Evolutionary conservation across 352 stramenopile genomes (phyloP).

Genomic region (Pythium rhizo-oryzae): DNA sequence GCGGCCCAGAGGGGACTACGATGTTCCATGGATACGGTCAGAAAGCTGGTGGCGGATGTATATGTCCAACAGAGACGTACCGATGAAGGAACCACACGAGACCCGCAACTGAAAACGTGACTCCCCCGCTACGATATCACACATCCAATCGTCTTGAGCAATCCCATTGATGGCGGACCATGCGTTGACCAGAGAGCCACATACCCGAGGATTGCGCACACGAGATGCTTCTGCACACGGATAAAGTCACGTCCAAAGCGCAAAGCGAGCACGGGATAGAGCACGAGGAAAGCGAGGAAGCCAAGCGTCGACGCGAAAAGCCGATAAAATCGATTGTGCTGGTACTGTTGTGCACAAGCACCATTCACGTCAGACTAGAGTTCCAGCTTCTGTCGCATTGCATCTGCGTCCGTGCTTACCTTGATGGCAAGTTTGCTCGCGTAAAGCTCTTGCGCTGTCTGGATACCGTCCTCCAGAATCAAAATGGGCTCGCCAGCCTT

Average conservation of each 20-base stretch:
- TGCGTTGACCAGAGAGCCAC: background rate
- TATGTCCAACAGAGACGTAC: slow-evolving; percentile 35
- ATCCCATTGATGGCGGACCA: background rate
- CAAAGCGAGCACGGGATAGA: slow-evolving; percentile 41
- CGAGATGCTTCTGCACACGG: slow-evolving; percentile 48
- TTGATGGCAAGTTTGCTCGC: slow-evolving; percentile 45
- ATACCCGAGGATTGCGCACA: slow-evolving; percentile 27
- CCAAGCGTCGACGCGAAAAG: slow-evolving; percentile 62
- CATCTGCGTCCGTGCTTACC: slow-evolving; percentile 24
- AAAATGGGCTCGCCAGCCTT: slow-evolving; percentile 49
- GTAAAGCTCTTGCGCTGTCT: slow-evolving; percentile 50
- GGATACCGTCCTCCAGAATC: slow-evolving; percentile 65
- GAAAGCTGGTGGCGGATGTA: background rate
- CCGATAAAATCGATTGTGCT: slow-evolving; percentile 66
- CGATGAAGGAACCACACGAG: slow-evolving; percentile 57
- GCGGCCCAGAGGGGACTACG: slow-evolving; percentile 56
- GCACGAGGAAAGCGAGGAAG: slow-evolving; percentile 69
- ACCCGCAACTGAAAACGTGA: slow-evolving; percentile 54
- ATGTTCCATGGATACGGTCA: background rate
- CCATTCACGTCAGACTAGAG: background rate
- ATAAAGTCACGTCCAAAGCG: slow-evolving; percentile 35
- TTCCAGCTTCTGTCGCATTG: background rate
- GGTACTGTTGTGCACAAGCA: slow-evolving; percentile 33
- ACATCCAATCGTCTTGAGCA: background rate
- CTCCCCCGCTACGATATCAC: slow-evolving; percentile 33